phyloP scores from a whole-genome alignment of 768 basidiomycete genomes.

The Russula earlei region DNA sequence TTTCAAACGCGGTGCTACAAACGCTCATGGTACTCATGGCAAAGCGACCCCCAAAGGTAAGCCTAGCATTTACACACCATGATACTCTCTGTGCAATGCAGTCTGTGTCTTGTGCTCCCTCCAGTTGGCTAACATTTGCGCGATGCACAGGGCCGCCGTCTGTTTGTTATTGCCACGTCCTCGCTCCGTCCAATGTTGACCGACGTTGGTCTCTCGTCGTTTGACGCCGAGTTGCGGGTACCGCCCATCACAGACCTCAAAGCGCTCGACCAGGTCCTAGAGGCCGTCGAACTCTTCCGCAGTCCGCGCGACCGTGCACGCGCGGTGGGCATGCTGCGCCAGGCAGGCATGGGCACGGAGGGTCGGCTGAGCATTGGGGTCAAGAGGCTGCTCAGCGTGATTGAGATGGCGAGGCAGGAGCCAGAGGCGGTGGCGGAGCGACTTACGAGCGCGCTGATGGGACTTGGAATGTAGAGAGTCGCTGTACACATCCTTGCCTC shows the following conservation, averaged over 20 bases:
- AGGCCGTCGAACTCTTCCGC: slow-evolving; percentile 70
- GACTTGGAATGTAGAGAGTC: slow-evolving; percentile 32
- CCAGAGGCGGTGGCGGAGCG: slow-evolving; percentile 73
- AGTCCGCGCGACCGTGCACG: slow-evolving; percentile 42
- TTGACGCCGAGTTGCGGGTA: slow-evolving; percentile 80
- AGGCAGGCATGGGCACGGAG: slow-evolving; percentile 60
- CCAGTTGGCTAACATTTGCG: neutral
- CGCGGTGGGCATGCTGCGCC: slow-evolving; percentile 56
- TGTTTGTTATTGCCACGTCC: slow-evolving; percentile 87
- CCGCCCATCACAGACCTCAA: slow-evolving; percentile 67
- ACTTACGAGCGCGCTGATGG: slow-evolving; percentile 54
- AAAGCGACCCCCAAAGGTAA: slow-evolving; percentile 86
- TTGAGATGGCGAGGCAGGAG: slow-evolving; percentile 98
- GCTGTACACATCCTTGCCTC: too few species aligned
- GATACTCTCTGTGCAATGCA: neutral
- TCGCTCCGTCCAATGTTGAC: slow-evolving; percentile 78
- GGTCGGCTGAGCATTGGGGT: slow-evolving; percentile 68
- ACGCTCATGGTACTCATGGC: slow-evolving; percentile 80
- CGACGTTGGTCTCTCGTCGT: slow-evolving; percentile 80
- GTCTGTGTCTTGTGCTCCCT: neutral
- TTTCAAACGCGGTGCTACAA: slow-evolving; percentile 91
- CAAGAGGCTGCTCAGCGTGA: slow-evolving; percentile 82
- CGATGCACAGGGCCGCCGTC: slow-evolving; percentile 57
- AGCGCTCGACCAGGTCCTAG: slow-evolving; percentile 67
- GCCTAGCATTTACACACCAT: slow-evolving; percentile 1